Percentiles rank a stretch among this genome's conserved stretches.
These are phyloP conservation scores for Prosopis cineraria DNA, from an alignment of 306 rosid species.

Conservation along the genomic window DNA sequence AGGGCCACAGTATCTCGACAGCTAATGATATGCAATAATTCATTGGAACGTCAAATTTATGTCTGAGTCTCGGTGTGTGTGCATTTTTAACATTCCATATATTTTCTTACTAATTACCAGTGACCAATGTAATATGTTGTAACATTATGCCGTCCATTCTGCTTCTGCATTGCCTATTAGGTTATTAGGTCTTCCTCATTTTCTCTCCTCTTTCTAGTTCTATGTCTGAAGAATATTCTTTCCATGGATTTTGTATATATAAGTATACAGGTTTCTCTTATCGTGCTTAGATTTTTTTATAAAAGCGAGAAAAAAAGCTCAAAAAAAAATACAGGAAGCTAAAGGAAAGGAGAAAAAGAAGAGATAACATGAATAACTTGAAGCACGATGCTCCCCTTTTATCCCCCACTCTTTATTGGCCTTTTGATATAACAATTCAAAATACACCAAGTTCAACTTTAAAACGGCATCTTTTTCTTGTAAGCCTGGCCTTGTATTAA, in stretches of 20 bases:
- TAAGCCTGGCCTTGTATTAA: not conserved
- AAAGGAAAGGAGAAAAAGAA: slow-evolving; percentile 13
- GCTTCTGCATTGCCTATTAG: slow-evolving; percentile 12
- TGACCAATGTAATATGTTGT: not conserved
- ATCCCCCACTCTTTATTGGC: not conserved
- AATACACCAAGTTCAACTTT: not conserved
- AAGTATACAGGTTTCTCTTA: not conserved
- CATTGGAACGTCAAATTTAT: slow-evolving; percentile 14
- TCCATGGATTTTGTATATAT: slow-evolving; percentile 1
- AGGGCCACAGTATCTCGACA: slow-evolving; percentile 43
- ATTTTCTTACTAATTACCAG: not conserved
- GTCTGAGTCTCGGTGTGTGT: not conserved
- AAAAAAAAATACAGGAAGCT: slow-evolving; percentile 28
- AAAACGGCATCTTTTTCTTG: not conserved
- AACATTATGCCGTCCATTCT: not conserved
- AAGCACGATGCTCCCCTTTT: not conserved
- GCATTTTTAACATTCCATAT: not conserved
- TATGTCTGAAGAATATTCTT: slow-evolving; percentile 31
- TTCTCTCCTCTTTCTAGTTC: slow-evolving; percentile 5
- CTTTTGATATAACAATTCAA: slow-evolving; percentile 8
- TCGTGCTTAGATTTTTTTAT: slow-evolving; percentile 20
- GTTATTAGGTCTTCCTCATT: slow-evolving; percentile 7
- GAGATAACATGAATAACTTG: slow-evolving; percentile 12
- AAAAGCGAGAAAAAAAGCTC: slow-evolving; percentile 20
- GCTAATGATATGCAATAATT: slow-evolving; percentile 49